Conservation (phyloP, 2,329 filamentous ascomycete species). For the Incumbomyces delicatus region DNA sequence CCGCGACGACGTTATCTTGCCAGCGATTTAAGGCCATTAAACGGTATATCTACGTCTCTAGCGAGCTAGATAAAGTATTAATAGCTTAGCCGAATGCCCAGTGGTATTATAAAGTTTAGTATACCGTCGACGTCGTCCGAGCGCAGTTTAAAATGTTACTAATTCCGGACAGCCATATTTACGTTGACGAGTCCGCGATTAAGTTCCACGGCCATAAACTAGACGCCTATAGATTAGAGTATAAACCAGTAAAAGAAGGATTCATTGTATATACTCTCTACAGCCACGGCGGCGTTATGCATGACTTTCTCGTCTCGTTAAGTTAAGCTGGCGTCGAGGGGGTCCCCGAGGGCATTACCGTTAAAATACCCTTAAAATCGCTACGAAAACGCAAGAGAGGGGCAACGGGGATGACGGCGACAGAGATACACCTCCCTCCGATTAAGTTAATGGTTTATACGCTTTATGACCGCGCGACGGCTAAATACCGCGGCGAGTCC, state of each 20-base stretch:
- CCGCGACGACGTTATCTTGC: not conserved
- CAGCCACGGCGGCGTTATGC: not conserved
- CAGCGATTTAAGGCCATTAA: not conserved
- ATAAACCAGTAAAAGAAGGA: not conserved
- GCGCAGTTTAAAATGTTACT: not conserved
- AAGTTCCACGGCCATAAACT: conserved; percentile 1
- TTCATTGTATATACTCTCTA: not conserved
- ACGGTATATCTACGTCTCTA: not conserved
- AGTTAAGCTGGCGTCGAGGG: not conserved
- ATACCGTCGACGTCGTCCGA: not conserved
- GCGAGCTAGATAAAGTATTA: not conserved
- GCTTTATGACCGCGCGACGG: not conserved
- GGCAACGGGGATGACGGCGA: not conserved
- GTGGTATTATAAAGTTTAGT: not conserved
- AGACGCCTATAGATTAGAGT: not conserved
- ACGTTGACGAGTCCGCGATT: not conserved
- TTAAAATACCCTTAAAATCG: not conserved
- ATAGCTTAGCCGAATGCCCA: not conserved
- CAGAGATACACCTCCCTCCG: not conserved
- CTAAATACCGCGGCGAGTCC: not conserved
- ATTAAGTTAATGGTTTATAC: not conserved
- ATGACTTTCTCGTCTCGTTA: not conserved
- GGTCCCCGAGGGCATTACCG: not conserved
- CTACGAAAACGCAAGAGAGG: not conserved
- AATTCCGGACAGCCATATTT: not conserved